These are phyloP conservation scores for Panicum miliaceum DNA, from an alignment of 176 grass and related monocot species.

Conservation along the genomic window DNA sequence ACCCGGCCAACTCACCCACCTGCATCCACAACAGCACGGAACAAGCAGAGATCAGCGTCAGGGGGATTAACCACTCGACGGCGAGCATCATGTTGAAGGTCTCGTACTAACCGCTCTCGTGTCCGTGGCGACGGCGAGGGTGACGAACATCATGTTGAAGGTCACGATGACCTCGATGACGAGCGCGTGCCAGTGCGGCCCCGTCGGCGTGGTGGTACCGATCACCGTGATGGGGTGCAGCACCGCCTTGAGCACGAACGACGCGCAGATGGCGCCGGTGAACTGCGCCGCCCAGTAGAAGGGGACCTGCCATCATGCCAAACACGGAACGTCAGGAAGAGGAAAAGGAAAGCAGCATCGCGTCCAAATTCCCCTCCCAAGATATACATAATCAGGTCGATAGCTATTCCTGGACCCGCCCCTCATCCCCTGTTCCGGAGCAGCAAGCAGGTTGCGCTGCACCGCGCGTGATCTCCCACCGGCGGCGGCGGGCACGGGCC, in stretches of 20 bases:
- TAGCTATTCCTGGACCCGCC: not conserved
- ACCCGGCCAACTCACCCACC: constrained; percentile 95
- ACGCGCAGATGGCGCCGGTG: constrained; percentile 71
- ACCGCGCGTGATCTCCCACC: not conserved
- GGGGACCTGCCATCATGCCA: constrained; percentile 58
- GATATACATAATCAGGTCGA: not conserved
- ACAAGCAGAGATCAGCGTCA: not conserved
- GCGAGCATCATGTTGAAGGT: constrained; percentile 98
- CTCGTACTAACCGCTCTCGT: too few relatives aligned
- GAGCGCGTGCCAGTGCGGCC: constrained; percentile 68
- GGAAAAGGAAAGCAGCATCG: too few relatives aligned
- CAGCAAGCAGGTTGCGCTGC: too few relatives aligned
- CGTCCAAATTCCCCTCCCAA: not conserved
- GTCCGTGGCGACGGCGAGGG: constrained; percentile 91
- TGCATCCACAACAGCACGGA: constrained; percentile 31
- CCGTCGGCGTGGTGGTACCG: constrained; percentile 69
- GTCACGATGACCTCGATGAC: constrained; percentile 82
- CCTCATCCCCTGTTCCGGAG: not conserved
- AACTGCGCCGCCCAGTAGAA: constrained; percentile 97
- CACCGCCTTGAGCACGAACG: constrained; percentile 81
- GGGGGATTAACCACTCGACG: not conserved
- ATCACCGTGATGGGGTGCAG: constrained; percentile 70
- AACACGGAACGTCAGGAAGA: not conserved
- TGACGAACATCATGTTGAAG: constrained; percentile 99
- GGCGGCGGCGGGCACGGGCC: not conserved